Base-by-base conservation (phyloP, 73 alveolate genomes). In the Breviolum minutum region DNA sequence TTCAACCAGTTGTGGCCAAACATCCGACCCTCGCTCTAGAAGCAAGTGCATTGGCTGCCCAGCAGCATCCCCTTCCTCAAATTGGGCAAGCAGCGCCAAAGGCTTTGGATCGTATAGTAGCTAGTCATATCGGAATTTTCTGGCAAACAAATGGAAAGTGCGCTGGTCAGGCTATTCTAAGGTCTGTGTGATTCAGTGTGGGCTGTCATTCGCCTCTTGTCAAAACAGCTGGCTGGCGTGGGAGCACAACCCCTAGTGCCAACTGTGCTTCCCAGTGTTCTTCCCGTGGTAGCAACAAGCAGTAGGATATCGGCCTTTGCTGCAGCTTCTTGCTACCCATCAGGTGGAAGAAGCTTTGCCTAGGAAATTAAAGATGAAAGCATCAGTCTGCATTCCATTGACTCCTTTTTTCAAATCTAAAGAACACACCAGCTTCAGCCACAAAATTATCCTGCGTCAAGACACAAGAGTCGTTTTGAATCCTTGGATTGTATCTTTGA, bases 11-110 rank as follows among this genome's bases (percentile, higher is more conserved):
- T 48, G 74, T 14, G 74, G 74, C 97, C 97, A 90, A 60, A 32
- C n/a, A 6, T 90, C 97, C 32, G 27, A 60, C 14, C 88, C 88
- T 19, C 97, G 87, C 63, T 71, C 76, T 87, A 90, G 48, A 10
- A 90, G 63, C 66, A 90, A 63, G 30, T 90, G 97, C 54, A 30
- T 7, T 19, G 97, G 97, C 88, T 90, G 97, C 26, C 74, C 97
- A 8, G 97, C 71, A 30, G 97, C 97, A 71, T 90, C 97, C 19
- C 97, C 97, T 54, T 90, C 95, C 95, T 88, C 27, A 26, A 70
- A 16, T 20, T 81, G 19, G 93, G 54, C 93, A 27, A 24, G 63
- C 64, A 8, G 66, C 24, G 13, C 66, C 64, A 32, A 79, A 22
- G 17, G 32, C 27, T 19, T 27, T 32, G 64, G 63, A 8, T 24